Evolutionary conservation across 176 grass and related monocot species (phyloP).

Genomic region (Calamus simplicifolius): DNA sequence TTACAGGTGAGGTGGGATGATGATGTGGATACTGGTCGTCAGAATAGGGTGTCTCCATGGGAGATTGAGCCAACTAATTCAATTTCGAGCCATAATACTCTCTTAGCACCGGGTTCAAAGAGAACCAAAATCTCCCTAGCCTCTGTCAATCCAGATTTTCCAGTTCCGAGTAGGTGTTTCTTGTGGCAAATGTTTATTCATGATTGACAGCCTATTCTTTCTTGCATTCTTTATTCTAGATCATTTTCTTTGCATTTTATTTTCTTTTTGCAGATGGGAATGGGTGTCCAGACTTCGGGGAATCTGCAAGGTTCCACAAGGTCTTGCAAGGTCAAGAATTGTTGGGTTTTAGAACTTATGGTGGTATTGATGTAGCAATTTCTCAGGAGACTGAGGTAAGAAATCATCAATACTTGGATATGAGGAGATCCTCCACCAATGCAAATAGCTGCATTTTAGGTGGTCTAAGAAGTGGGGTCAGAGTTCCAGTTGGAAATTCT

Average conservation of each 20-base stretch:
- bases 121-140: constrained; percentile 56
- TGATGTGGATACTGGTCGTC: constrained; percentile 28
- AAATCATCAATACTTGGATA: constrained; percentile 3
- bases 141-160: constrained; percentile 35
- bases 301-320: constrained; percentile 53
- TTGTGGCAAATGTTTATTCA: too few species aligned
- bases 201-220: too few species aligned
- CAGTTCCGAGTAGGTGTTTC: constrained; percentile 33
- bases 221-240: too few species aligned
- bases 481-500: not conserved
- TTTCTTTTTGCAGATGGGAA: constrained; percentile 58
- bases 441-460: constrained; percentile 12
- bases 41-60: constrained; percentile 87
- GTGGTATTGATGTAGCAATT: constrained; percentile 11
- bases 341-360: constrained; percentile 36
- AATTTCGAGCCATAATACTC: constrained; percentile 26
- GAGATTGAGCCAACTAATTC: constrained; percentile 57
- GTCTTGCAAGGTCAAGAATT: constrained; percentile 99
- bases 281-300: constrained; percentile 43
- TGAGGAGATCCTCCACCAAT: constrained; percentile 16
- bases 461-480: constrained; percentile 10
- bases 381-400: constrained; percentile 20
- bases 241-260: constrained; percentile 4
- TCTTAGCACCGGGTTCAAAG: constrained; percentile 48
- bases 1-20: constrained; percentile 80